phyloP scores from a whole-genome alignment of 345 rosid species.

The Draba incana region DNA sequence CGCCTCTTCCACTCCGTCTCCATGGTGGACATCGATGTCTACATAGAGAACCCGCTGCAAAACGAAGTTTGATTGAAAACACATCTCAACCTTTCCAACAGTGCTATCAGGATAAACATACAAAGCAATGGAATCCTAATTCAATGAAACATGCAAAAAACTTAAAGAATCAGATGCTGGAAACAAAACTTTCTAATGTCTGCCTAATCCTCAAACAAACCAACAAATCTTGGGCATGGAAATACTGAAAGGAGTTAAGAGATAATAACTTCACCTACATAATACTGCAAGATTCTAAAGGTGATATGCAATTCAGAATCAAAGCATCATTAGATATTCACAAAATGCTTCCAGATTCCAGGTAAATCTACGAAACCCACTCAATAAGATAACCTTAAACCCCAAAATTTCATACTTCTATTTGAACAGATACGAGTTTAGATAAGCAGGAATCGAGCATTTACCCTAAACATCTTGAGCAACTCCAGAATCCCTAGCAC shows the following conservation, averaged over 20 bases:
- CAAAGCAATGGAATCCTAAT: no score
- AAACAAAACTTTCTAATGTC: neutral
- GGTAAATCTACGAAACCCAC: neutral
- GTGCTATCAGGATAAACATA: no score
- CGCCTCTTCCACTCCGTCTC: slow-evolving; percentile 99
- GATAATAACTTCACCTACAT: slow-evolving; percentile 4
- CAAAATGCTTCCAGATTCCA: neutral
- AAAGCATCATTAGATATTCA: slow-evolving; percentile 7
- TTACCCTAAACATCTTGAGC: slow-evolving; percentile 93
- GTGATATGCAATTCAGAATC: neutral
- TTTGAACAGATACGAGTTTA: slow-evolving; percentile 3
- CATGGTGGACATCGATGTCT: slow-evolving; percentile 97
- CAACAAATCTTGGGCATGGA: neutral
- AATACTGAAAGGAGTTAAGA: neutral
- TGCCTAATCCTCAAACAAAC: slow-evolving; percentile 4
- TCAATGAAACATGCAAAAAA: neutral
- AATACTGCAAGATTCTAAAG: neutral
- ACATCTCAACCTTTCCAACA: no score
- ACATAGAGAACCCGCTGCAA: slow-evolving; percentile 88
- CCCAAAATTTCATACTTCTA: neutral
- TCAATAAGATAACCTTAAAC: slow-evolving; percentile 24
- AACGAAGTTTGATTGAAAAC: slow-evolving; percentile 33
- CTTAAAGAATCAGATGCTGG: slow-evolving; percentile 26
- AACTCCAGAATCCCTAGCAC: slow-evolving; percentile 94
- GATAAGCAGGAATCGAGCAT: neutral